These are phyloP conservation scores for Perilla frutescens DNA, from an alignment of 257 asterid genomes.

Conservation along the genomic window DNA sequence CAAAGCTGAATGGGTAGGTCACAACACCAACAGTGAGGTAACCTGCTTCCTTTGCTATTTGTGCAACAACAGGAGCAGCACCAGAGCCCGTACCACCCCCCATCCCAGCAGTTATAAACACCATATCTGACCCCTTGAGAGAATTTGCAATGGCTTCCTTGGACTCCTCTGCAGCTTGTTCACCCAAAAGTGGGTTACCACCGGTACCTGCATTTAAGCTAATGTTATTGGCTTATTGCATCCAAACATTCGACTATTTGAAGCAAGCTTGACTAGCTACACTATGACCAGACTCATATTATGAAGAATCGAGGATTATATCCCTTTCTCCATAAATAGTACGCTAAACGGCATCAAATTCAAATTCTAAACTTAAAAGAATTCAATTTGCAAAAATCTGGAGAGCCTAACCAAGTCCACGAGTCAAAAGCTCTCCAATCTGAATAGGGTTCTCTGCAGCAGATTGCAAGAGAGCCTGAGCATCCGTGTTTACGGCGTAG, in stretches of 20 bases:
- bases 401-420: conserved; percentile 86
- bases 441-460: conserved; percentile 91
- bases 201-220: conserved; percentile 79
- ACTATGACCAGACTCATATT: conserved; percentile 12
- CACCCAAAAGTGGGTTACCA: conserved; percentile 94
- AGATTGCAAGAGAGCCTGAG: conserved; percentile 91
- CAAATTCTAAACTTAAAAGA: conserved; percentile 16
- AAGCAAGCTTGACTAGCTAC: conserved; percentile 19
- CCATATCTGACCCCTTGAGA: conserved; percentile 98
- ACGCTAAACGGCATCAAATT: conserved; percentile 10
- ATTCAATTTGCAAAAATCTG: conserved; percentile 3
- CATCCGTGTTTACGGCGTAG: conserved; percentile 93
- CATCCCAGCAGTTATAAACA: conserved; percentile 99
- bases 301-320: conserved; percentile 19
- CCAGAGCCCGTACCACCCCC: conserved; percentile 99
- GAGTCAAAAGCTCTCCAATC: conserved; percentile 97
- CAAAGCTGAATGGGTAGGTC: conserved; percentile 96
- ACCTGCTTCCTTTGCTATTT: conserved; percentile 92
- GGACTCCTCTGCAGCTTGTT: conserved; percentile 98
- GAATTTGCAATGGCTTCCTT: conserved; percentile 87
- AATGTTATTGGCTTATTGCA: conserved; percentile 12
- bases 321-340: conserved; percentile 1
- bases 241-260: not conserved
- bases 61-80: conserved; percentile 98
- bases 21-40: conserved; percentile 98